phyloP scores from a whole-genome alignment of 2,329 filamentous ascomycete genomes.

The Neoscytalidium dimidiatum region DNA sequence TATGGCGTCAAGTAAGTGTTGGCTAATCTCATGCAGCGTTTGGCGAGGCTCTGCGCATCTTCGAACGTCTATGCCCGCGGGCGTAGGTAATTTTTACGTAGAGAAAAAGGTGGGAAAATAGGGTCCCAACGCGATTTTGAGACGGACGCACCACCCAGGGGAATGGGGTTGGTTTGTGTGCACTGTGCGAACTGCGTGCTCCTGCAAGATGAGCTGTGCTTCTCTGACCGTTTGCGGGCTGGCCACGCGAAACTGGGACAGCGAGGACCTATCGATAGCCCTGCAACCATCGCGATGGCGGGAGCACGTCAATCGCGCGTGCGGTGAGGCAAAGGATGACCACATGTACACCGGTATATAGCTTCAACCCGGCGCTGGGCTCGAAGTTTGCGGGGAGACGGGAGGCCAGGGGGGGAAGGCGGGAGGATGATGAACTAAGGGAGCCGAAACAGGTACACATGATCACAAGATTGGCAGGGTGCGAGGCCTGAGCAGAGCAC shows the following conservation, averaged over 20 bases:
- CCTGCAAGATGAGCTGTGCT: conserved; percentile 3
- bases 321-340: neutral
- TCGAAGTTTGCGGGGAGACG: neutral
- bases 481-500: neutral
- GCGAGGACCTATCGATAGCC: neutral
- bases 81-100: conserved; percentile 19
- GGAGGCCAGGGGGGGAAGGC: neutral
- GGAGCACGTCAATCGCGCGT: neutral
- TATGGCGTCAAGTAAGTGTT: neutral
- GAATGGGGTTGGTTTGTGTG: neutral
- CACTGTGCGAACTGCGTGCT: neutral
- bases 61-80: conserved; percentile 19
- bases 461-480: neutral
- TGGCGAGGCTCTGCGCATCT: neutral
- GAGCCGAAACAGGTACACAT: neutral
- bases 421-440: neutral
- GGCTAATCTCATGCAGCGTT: conserved; percentile 7
- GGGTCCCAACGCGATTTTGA: neutral
- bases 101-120: neutral
- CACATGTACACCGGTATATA: neutral
- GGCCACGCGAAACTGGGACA: neutral
- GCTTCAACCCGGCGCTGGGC: neutral
- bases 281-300: neutral
- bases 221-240: neutral
- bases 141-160: neutral